Base-by-base conservation (phyloP, 129 eudicot genomes). In the Glebionis coronaria region DNA sequence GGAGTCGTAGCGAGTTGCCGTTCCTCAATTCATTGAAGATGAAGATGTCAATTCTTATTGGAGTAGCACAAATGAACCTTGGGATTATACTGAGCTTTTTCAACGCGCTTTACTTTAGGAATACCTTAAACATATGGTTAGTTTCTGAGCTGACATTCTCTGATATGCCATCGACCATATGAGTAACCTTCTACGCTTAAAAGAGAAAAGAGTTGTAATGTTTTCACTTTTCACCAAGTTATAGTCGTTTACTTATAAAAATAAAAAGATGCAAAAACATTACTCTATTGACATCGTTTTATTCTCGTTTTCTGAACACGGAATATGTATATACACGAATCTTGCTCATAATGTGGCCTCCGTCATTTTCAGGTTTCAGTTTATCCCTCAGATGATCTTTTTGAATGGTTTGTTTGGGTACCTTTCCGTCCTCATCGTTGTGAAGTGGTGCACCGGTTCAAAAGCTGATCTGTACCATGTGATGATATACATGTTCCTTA, bases 41-140 rank as follows among this genome's bases (percentile, higher is more conserved):
- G 98, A 92, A 92, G 78, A 85, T 92, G 98, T 92, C 98, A n/a
- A 88, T 92, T 66, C 96, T 92, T 60, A 65, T 92, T 45, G 98
- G 98, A 46, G 98, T 92, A 18, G 85, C 98, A 44, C 98, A 92
- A 75, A 92, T 92, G 98, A 92, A 92, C 80, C 91, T 92, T 44
- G 98, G 98, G 51, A 85, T 92, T 65, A 79, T 92, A 56, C 15
- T 92, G 59, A 92, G 98, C 78, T 92, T 68, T 61, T 92, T 82
- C 66, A 92, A 92, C 69, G 98, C 91, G 47, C 64, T 70, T 15
- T 86, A 85, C 83, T 92, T 92, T 64, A 73, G 73, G 56, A 92
- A 80, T 76, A 42, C 73, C 25, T 70, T 92, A 45, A 89, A 92
- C 73, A 62, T 75, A 23, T 92, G 98, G 98, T 92, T 40, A 70